Base-by-base conservation (phyloP, 2,329 filamentous ascomycete species). In the Colletotrichum sp. region DNA sequence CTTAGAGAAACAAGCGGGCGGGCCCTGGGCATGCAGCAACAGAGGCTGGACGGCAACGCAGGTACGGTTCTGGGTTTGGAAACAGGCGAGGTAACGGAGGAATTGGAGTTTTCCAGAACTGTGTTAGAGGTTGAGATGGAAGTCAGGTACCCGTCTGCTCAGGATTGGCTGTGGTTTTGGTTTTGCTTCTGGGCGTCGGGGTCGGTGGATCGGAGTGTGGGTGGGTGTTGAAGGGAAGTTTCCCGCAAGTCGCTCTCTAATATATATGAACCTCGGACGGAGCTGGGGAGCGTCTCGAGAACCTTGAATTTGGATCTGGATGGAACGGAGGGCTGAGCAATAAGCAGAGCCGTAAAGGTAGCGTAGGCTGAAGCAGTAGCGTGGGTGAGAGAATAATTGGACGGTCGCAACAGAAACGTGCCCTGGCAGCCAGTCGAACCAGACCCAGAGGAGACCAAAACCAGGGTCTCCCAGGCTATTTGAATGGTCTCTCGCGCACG, bases 1-100 rank as follows among this genome's bases (percentile, higher is more conserved):
- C 81, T 83, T 83, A 82, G 76, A 62, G 68, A 78, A 77, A 78
- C 76, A 77, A 76, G 60, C 71, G 74, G 71, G 60, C 43, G 56
- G 48, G 64, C 32, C 64, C 43, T 70, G 34, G 32, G 28, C 28
- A 64, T 56, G 74, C 60, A 32, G 18, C 58, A 32, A n/a, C 15
- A 70, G 60, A 43, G 18, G 24, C 15, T 66, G 43, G 70, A 77
- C 58, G 73, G 76, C 36, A 58, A 74, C 52, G 66, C 64, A 70
- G 70, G 71, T 74, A 67, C 72, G 67, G 71, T 75, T 66, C 56
- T 64, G 30, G 38, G 58, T 30, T 68, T 64, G 66, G 65, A 69
- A 71, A 65, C 66, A 67, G 56, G 73, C 71, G 67, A 52, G 67
- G 72, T 75, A 65, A 77, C 73, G 70, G 73, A 75, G 64, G 62